Percentiles rank a stretch among this genome's conserved stretches.
phyloP scores from a whole-genome alignment of 208 protist genomes.

The Trypanosoma congolense region DNA sequence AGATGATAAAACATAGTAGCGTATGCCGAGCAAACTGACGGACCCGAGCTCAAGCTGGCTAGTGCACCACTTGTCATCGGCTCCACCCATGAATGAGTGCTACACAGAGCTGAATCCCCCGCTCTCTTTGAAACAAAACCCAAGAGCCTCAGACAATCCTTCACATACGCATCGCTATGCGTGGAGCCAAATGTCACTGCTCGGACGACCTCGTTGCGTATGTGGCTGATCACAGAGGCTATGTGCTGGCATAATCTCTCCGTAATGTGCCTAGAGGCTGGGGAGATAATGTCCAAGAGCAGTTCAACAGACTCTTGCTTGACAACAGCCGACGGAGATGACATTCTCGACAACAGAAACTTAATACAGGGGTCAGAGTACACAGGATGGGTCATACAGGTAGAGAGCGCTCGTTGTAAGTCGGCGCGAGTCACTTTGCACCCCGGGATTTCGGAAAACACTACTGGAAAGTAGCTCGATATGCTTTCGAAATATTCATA shows the following conservation, averaged over 20 bases:
- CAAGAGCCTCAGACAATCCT: constrained; percentile 33
- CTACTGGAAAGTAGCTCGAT: constrained; percentile 81
- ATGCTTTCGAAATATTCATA: constrained; percentile 74
- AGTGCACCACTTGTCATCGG: constrained; percentile 24
- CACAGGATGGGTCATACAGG: constrained; percentile 32
- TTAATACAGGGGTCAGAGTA: constrained; percentile 56
- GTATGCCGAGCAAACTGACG: constrained; percentile 42
- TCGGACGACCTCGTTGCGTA: constrained; percentile 66
- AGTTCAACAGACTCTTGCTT: constrained; percentile 46
- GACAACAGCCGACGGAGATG: constrained; percentile 56
- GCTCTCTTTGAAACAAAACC: constrained; percentile 18
- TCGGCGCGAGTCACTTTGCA: constrained; percentile 65
- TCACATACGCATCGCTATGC: constrained; percentile 20
- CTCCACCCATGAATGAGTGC: constrained; percentile 20
- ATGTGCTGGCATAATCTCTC: constrained; percentile 15
- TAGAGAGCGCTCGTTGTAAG: constrained; percentile 34
- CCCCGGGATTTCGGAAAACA: constrained; percentile 61
- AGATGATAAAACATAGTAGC: constrained; percentile 71
- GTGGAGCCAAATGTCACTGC: constrained; percentile 30
- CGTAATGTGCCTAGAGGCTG: constrained; percentile 12
- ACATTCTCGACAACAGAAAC: constrained; percentile 65
- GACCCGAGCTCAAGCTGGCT: constrained; percentile 17
- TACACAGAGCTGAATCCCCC: not conserved
- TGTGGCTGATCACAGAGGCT: constrained; percentile 27
- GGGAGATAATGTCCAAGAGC: constrained; percentile 22